Base-by-base conservation (phyloP, 176 grass and related monocot genomes). In the Carex kokanica region DNA sequence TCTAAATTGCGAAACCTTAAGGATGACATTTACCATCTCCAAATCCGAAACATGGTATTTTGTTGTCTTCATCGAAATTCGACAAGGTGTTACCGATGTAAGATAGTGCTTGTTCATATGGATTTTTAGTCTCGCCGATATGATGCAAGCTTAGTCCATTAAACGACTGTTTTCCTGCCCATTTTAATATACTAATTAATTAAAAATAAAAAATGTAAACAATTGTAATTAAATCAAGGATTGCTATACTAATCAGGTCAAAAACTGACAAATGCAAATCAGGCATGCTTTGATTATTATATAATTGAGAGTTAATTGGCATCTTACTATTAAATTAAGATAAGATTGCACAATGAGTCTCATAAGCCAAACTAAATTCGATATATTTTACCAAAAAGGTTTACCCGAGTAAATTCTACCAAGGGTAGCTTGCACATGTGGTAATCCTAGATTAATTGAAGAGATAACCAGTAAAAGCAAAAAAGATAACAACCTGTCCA, bases 61-160 rank as follows among this genome's bases (percentile, higher is more conserved):
- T 38, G 43, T 82, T 82, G 43, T 82, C 79, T 53, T 82, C 79
- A 64, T 82, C 79, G n/a, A 64, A 66, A 0, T 53, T 2, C 13
- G 60, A 65, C 38, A 82, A 64, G 15, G 79, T 81, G 41, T 64
- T 40, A 47, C 60, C 79, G 17, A 81, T 81, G 21, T 29, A 43
- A 81, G 79, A 63, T 63, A 81, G 65, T 61, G 20, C 79, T 52
- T 81, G 79, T 51, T 81, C 79, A 16, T 81, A 81, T 5, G 54
- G 79, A 38, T 82, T 82, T 27, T 9, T 41, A 82, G 60, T 82
- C 40, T 64, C 60, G 9, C 79, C 20, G 18, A 82, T 31, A 25
- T 25, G 25, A 25, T 25, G 25, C 25, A 25, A 25, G 0, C 25
- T 25, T 25, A 25, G 25, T 25, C 25, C 25, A 25, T 25, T 25